phyloP scores from a whole-genome alignment of 805 yeast species.

The Candida sakaeoensis region DNA sequence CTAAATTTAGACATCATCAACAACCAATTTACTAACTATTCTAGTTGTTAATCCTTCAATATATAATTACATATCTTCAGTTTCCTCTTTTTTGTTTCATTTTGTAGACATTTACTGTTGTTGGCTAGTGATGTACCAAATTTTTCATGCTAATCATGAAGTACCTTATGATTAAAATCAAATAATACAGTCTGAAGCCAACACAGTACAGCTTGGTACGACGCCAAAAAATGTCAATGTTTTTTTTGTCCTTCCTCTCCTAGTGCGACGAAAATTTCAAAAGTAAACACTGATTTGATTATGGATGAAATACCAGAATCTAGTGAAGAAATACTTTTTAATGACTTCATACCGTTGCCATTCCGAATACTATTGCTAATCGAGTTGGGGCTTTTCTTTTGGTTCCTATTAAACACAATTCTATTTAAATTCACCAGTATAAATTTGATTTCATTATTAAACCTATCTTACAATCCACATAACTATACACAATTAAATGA shows the following conservation, averaged over 20 bases:
- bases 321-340: constrained; percentile 19
- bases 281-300: not conserved
- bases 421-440: constrained; percentile 35
- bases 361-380: constrained; percentile 47
- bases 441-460: constrained; percentile 44
- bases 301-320: constrained; percentile 12
- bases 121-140: constrained; percentile 43
- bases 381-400: constrained; percentile 48
- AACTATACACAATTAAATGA: constrained; percentile 28
- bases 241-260: too few relatives aligned
- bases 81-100: not conserved
- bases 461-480: constrained; percentile 37
- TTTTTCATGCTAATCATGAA: constrained; percentile 62
- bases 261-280: too few relatives aligned
- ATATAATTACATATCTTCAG: not conserved
- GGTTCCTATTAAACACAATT: constrained; percentile 46
- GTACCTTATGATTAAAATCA: constrained; percentile 37
- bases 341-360: constrained; percentile 34
- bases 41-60: too few relatives aligned
- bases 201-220: too few relatives aligned
- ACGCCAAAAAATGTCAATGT: not conserved
- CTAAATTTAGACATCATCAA: not conserved
- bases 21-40: constrained; percentile 2
- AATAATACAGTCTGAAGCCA: constrained; percentile 20
- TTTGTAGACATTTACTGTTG: too few relatives aligned